Base-by-base conservation (phyloP, 2,329 filamentous ascomycete genomes). In the Penicillium sp. region DNA sequence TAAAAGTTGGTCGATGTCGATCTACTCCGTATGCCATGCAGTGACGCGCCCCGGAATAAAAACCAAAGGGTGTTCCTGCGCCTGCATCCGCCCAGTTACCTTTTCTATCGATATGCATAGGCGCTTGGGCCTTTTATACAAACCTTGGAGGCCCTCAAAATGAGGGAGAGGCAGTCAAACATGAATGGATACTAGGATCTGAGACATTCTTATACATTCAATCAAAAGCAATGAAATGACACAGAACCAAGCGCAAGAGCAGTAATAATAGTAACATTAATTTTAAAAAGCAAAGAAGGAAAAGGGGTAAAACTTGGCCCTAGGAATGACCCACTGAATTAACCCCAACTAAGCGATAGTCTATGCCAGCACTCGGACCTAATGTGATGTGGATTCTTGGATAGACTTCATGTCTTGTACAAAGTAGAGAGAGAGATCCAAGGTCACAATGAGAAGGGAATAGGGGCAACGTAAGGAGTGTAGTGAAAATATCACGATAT, bases 121-220 rank as follows among this genome's bases (percentile, higher is more conserved):
- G 32, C 47, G 52, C 52, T 42, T 45, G 52, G 47, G 47, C 52
- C 52, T 32, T 54, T 52, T 39, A 10, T 10, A 38, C 24, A 11
- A 27, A 27, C 24, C 24, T 27, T 42, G 6, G 18, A 27, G 13
- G 18, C 5, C 7, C 16, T 4, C 39, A 42, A 18, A 27, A 43
- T 24, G 40, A 43, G 18, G 9, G 14, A 16, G 8, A 10, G 18
- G 14, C 10, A 40, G n/a, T 43, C 9, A 7, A 18, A 18, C 21
- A 18, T 27, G 39, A 22, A 42, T 42, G 39, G 38, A 21, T 44
- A 18, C 24, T 27, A 27, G 21, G 36, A 42, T 10, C 18, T 47
- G 49, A 52, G 46, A 52, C 49, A 27, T 13, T 14, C 14, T 5
- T 18, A 14, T 11, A 22, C 42, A 14, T 43, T 36, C 43, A 47